These are phyloP conservation scores for Saturnispora serradocipensis DNA, from an alignment of 805 yeast genomes.

Conservation along the genomic window DNA sequence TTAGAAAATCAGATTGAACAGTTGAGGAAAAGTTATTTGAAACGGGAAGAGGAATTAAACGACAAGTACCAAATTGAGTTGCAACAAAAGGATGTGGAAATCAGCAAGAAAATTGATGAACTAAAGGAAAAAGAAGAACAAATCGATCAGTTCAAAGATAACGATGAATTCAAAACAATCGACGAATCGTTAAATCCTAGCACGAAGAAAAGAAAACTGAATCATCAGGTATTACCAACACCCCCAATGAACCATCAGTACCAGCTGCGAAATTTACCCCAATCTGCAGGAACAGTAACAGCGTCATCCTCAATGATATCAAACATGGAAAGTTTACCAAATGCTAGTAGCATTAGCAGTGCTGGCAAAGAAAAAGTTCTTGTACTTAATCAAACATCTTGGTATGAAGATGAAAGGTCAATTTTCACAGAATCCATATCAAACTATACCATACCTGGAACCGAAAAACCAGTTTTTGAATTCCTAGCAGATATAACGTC, in stretches of 20 bases:
- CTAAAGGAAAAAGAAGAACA: conserved; percentile 4
- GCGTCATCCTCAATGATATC: not conserved
- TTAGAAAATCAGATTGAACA: conserved; percentile 55
- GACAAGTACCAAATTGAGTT: conserved; percentile 17
- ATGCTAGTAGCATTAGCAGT: not conserved
- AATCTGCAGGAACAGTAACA: not conserved
- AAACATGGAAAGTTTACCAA: not conserved
- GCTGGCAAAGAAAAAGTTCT: conserved; percentile 13
- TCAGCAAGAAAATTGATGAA: conserved; percentile 11
- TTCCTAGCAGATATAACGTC: conserved; percentile 29
- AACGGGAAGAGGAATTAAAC: conserved; percentile 33
- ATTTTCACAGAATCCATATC: conserved; percentile 30
- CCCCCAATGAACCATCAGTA: not conserved
- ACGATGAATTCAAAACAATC: conserved; percentile 6
- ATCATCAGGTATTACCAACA: not conserved
- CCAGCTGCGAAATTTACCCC: not conserved
- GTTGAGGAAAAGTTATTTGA: conserved; percentile 29
- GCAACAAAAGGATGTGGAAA: conserved; percentile 17
- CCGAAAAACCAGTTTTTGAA: conserved; percentile 25
- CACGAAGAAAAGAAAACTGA: not conserved
- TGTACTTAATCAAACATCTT: conserved; percentile 23
- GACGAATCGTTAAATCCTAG: conserved; percentile 1
- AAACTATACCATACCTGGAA: conserved; percentile 30
- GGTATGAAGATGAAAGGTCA: conserved; percentile 31
- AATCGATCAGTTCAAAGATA: conserved; percentile 3